phyloP scores from a whole-genome alignment of 2,329 filamentous ascomycete species.

The Fusarium nisikadoi region DNA sequence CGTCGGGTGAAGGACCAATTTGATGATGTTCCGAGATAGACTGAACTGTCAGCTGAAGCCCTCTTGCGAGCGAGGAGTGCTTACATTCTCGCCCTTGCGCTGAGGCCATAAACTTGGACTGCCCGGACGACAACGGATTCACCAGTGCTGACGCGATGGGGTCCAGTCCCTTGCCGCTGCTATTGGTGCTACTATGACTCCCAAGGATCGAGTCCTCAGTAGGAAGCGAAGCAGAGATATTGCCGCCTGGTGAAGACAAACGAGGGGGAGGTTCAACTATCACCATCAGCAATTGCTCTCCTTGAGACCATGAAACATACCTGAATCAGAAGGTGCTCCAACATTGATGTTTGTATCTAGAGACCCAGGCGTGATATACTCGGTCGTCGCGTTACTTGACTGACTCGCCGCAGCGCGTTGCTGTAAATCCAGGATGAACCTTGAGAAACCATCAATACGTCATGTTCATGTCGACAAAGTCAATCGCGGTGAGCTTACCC shows the following conservation, averaged over 20 bases:
- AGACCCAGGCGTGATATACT: conserved; percentile 40
- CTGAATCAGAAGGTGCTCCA: conserved; percentile 25
- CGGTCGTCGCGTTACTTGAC: conserved; percentile 5
- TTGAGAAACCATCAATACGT: conserved; percentile 17
- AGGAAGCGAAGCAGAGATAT: conserved; percentile 16
- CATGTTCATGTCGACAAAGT: conserved; percentile 5
- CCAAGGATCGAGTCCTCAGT: conserved; percentile 32
- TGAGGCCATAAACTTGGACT: conserved; percentile 55
- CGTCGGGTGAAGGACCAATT: conserved; percentile 66
- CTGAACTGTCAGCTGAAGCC: conserved; percentile 43
- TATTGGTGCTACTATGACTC: conserved; percentile 25
- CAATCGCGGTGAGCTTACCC: conserved; percentile 46
- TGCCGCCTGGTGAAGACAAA: conserved; percentile 6
- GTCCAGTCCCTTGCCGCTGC: conserved; percentile 37
- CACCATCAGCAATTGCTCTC: fast-evolving
- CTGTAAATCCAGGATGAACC: conserved; percentile 52
- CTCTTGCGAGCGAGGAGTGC: background rate
- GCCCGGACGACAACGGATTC: conserved; percentile 55
- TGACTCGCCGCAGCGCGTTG: conserved; percentile 40
- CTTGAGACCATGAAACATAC: background rate
- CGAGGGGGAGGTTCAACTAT: conserved; percentile 14
- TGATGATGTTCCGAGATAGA: conserved; percentile 65
- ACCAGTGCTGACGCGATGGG: conserved; percentile 49
- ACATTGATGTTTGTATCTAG: conserved; percentile 36
- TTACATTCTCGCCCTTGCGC: conserved; percentile 55